Conservation (phyloP, 1,139 yeast genomes). For the Pichia sp. region DNA sequence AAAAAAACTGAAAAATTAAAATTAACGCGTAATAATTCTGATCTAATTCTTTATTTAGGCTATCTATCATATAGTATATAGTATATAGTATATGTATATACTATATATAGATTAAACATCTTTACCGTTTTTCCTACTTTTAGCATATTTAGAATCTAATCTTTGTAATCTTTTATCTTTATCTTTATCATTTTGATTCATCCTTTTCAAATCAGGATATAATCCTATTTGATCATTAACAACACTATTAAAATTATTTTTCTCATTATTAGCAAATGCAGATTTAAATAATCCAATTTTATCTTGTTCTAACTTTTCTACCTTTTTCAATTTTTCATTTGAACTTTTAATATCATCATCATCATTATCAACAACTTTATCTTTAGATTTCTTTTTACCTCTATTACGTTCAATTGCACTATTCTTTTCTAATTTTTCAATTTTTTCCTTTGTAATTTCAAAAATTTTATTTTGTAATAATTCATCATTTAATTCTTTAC, state of each 20-base stretch:
- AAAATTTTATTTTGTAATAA: constrained; percentile 58
- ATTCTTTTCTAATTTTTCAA: constrained; percentile 57
- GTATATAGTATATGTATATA: too few species aligned
- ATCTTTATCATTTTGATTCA: constrained; percentile 9
- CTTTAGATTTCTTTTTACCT: constrained; percentile 24
- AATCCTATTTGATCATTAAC: not conserved
- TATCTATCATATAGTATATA: too few species aligned
- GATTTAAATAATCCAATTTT: constrained; percentile 21
- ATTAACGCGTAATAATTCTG: too few species aligned
- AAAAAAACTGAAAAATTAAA: too few species aligned
- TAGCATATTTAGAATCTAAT: constrained; percentile 21
- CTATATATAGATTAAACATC: too few species aligned
- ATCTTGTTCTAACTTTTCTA: constrained; percentile 3
- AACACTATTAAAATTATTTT: not conserved
- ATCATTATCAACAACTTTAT: constrained; percentile 25
- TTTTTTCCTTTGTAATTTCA: constrained; percentile 52
- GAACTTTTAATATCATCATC: constrained; percentile 17
- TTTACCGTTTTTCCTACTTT: not conserved
- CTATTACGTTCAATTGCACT: constrained; percentile 60
- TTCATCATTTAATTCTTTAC: constrained; percentile 58
- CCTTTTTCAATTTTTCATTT: not conserved
- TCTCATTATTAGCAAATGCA: constrained; percentile 14
- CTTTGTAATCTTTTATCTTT: constrained; percentile 19
- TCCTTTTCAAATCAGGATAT: constrained; percentile 15
- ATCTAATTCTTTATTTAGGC: too few species aligned